Conservation (phyloP, 192 early-diverging fungal genomes). For the Phycomyces blakesleeanus region DNA sequence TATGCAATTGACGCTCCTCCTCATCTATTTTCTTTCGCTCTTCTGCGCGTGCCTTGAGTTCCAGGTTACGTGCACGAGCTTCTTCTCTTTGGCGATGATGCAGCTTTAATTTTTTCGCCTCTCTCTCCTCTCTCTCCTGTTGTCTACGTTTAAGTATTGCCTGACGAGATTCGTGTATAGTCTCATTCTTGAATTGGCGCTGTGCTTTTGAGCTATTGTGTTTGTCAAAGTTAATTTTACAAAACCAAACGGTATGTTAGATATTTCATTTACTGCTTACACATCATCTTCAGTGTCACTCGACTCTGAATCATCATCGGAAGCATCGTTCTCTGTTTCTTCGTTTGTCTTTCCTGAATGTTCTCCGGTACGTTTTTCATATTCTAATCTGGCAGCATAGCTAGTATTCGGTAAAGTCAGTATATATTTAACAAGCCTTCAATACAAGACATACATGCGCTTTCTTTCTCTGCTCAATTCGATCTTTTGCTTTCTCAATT, state of each 20-base stretch:
- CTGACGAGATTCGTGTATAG: conserved; percentile 41
- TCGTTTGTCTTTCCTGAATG: not conserved
- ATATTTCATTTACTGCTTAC: conserved; percentile 25
- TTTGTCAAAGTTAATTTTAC: no score
- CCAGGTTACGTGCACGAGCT: conserved; percentile 35
- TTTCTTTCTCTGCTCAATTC: conserved; percentile 66
- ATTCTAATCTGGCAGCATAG: conserved; percentile 37
- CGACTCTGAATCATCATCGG: conserved; percentile 11
- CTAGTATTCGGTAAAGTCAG: not conserved
- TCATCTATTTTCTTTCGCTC: conserved; percentile 51
- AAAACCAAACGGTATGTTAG: not conserved
- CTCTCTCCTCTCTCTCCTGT: conserved; percentile 45
- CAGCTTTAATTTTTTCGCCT: conserved; percentile 37
- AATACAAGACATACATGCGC: conserved; percentile 50
- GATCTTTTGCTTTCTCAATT: conserved; percentile 70
- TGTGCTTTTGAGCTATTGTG: conserved; percentile 12
- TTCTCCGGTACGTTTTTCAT: conserved; percentile 32
- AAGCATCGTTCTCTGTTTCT: not conserved
- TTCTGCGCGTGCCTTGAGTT: conserved; percentile 36
- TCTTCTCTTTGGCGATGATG: conserved; percentile 41
- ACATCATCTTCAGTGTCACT: conserved; percentile 31
- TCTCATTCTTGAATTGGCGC: conserved; percentile 12
- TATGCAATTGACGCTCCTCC: conserved; percentile 47
- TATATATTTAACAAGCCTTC: not conserved
- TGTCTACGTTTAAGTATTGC: conserved; percentile 45